Evolutionary conservation across 768 basidiomycete genomes (phyloP), one percentile per base, ranked within the genome.

Genomic region (Psilocybe cyanescens): DNA sequence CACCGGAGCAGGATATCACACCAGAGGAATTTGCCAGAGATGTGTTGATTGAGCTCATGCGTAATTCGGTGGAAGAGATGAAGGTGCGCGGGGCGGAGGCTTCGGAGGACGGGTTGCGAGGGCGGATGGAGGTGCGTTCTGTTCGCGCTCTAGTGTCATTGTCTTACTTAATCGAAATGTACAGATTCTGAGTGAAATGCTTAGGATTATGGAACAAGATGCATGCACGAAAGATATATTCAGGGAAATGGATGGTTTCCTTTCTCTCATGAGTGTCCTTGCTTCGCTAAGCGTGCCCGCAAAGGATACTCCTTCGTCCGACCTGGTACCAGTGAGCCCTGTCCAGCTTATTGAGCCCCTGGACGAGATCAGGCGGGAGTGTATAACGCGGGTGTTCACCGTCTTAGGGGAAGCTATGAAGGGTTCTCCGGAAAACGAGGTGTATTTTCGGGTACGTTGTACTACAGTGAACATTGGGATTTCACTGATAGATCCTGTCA

Each of bases 181-280:
- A 9, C 57, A 92, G 91, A 81, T 86, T 39, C 71, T 92, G 59
- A 75, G 77, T 17, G 89, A 92, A 68, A 86, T 94, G 44, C 84
- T 86, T 57, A 78, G 85, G 14, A 84, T 89, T 24, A 80, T 94
- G 79, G 77, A 80, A 14, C 86, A 91, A 71, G 87, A 91, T 66
- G 70, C 79, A 2, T 76, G 72, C 33, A 90, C 90, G 9, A 90
- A 88, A 71, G 87, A 89, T 58, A 86, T 88, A 17, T 94, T 95
- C 72, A 81, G 93, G 4, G 90, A 93, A 68, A 78, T 90, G 68
- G 93, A 94, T 62, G 93, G 93, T 0, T 94, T 93, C 70, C 77
- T 94, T 17, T 83, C 86, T 8, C 76, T 93, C 33, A 86, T 93
- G 75, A 90, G 85, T 66, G 81, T 90, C 31, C 77, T 95, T 3